Percentiles rank a stretch among this genome's conserved stretches.
These are phyloP conservation scores for Vitis hybrid DNA, from an alignment of 177 flowering plant species.

Conservation along the genomic window DNA sequence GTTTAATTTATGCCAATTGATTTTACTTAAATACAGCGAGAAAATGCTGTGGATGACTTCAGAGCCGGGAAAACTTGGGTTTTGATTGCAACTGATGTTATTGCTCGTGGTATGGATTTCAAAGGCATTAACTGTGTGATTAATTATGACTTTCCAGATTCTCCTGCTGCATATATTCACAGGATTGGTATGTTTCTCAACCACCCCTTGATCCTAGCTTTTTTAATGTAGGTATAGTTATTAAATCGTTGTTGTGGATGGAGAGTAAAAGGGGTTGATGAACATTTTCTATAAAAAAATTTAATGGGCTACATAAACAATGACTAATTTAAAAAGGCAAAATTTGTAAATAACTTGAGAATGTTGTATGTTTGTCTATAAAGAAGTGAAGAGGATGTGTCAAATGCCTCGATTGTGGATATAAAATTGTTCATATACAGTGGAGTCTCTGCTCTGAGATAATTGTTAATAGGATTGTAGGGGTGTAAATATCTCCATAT, in stretches of 20 bases:
- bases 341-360: no score
- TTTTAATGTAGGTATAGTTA: background rate
- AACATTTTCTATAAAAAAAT: background rate
- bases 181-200: slow-evolving; percentile 69
- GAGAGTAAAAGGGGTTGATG: background rate
- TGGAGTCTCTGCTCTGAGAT: no score
- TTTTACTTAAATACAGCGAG: slow-evolving; percentile 54
- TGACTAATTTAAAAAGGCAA: no score
- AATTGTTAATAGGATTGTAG: no score
- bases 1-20: slow-evolving; percentile 6
- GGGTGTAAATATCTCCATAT: no score
- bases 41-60: slow-evolving; percentile 82
- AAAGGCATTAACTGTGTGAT: slow-evolving; percentile 97
- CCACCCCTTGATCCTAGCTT: background rate
- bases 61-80: slow-evolving; percentile 97
- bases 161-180: slow-evolving; percentile 87
- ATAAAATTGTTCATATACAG: no score
- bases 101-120: slow-evolving; percentile 99
- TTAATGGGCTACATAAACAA: background rate
- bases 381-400: no score
- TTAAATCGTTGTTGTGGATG: background rate
- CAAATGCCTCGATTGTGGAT: no score
- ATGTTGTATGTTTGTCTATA: no score
- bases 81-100: slow-evolving; percentile 92
- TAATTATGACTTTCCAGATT: slow-evolving; percentile 95